Evolutionary conservation across 1,139 yeast species (phyloP).

Genomic region (Yamadazyma spencermartinsiae): DNA sequence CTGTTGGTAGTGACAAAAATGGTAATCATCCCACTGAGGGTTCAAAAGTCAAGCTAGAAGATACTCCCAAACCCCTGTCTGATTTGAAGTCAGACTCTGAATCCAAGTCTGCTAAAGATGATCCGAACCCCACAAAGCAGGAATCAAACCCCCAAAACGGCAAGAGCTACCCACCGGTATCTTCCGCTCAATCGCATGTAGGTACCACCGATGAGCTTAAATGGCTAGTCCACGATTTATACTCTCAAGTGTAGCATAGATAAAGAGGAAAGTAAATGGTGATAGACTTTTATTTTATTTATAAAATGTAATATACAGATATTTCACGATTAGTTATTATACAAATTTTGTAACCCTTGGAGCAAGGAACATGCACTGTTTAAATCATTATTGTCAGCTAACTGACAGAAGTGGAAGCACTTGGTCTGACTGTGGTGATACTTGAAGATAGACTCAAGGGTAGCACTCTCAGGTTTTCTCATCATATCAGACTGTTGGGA

Average conservation of each 20-base stretch:
- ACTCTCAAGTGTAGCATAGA: conserved; percentile 31
- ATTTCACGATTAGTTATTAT: neutral
- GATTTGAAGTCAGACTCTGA: conserved; percentile 9
- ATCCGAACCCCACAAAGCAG: conserved; percentile 1
- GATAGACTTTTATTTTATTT: neutral
- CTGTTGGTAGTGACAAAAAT: conserved; percentile 5
- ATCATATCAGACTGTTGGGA: conserved; percentile 2
- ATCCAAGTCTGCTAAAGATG: conserved; percentile 2
- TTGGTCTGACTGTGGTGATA: conserved; percentile 1
- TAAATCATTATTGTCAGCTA: neutral
- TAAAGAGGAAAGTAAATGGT: neutral
- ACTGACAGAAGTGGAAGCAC: conserved; percentile 1
- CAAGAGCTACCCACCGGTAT: neutral
- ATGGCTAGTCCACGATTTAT: conserved; percentile 66
- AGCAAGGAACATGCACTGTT: neutral
- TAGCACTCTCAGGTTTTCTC: neutral
- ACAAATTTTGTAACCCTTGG: neutral
- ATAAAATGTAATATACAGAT: conserved; percentile 2
- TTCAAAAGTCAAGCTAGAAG: neutral
- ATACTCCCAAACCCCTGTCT: neutral
- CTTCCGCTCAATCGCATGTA: conserved; percentile 29
- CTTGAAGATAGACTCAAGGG: neutral
- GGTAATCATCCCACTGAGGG: neutral
- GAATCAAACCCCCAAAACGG: neutral
- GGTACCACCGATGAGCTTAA: conserved; percentile 71